Conservation (phyloP, 306 rosid species). For the Casuarina glauca region DNA sequence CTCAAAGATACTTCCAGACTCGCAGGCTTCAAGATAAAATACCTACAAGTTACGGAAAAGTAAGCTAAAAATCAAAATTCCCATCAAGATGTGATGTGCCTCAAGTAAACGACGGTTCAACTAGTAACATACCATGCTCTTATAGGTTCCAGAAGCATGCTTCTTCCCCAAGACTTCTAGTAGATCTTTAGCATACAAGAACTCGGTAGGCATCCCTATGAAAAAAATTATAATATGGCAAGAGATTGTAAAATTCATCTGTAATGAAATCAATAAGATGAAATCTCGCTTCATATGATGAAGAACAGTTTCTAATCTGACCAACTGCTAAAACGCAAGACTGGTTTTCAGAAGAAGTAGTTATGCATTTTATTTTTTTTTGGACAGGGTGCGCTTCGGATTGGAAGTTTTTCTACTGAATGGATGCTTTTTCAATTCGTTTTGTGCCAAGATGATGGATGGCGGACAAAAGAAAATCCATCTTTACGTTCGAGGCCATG, state of each 20-base stretch:
- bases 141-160: constrained; percentile 77
- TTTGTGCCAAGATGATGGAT: not conserved
- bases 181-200: constrained; percentile 69
- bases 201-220: constrained; percentile 74
- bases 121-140: constrained; percentile 58
- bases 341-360: not conserved
- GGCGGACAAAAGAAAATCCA: not conserved
- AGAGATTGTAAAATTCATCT: not conserved
- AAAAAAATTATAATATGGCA: not conserved
- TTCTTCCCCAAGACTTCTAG: constrained; percentile 69
- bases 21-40: constrained; percentile 95
- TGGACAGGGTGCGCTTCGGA: not conserved
- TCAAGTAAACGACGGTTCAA: constrained; percentile 23
- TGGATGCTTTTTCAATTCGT: not conserved
- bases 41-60: constrained; percentile 51
- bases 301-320: not conserved
- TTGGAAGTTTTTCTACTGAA: not conserved
- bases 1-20: constrained; percentile 93
- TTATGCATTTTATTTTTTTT: not conserved
- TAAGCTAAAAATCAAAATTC: constrained; percentile 16
- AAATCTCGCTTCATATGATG: not conserved
- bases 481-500: not conserved
- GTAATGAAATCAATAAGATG: not conserved
- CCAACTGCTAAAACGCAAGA: not conserved
- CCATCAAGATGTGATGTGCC: constrained; percentile 1